Evolutionary conservation across 164 flowering plant genomes (phyloP).

Genomic region (Sedum album): DNA sequence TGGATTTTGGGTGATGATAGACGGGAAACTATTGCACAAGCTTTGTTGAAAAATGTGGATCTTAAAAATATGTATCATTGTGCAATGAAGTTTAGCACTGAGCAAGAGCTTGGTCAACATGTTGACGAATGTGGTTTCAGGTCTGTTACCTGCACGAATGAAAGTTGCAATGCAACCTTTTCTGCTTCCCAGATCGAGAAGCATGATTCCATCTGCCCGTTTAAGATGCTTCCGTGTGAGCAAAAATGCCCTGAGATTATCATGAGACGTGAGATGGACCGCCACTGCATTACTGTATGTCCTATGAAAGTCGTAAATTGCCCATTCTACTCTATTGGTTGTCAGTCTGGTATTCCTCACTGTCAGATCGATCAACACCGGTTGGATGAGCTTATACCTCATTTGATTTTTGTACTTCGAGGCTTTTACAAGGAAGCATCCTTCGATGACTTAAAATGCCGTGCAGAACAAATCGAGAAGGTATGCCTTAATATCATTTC

Average conservation of each 20-base stretch:
- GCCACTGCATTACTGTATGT: too few species aligned
- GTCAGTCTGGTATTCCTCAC: constrained; percentile 42
- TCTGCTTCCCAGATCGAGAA: constrained; percentile 46
- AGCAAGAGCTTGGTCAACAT: constrained; percentile 52
- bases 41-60: too few species aligned
- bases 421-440: constrained; percentile 44
- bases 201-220: too few species aligned
- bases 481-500: constrained; percentile 21
- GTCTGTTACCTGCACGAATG: constrained; percentile 43
- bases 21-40: constrained; percentile 55
- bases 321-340: constrained; percentile 61
- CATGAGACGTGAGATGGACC: too few species aligned
- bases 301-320: too few species aligned
- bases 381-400: constrained; percentile 39
- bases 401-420: constrained; percentile 41
- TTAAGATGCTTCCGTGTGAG: too few species aligned
- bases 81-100: too few species aligned
- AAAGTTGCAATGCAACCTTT: constrained; percentile 48
- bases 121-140: constrained; percentile 38
- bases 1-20: constrained; percentile 65
- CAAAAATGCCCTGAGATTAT: too few species aligned
- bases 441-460: constrained; percentile 30
- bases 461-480: constrained; percentile 37
- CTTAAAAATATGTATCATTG: too few species aligned
- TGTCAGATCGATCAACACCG: constrained; percentile 38